A percentile compares a stretch with the other conserved stretches of the same genome.
Evolutionary conservation across 139 green algal genomes (phyloP).

Genomic region (Choricystis sp.): DNA sequence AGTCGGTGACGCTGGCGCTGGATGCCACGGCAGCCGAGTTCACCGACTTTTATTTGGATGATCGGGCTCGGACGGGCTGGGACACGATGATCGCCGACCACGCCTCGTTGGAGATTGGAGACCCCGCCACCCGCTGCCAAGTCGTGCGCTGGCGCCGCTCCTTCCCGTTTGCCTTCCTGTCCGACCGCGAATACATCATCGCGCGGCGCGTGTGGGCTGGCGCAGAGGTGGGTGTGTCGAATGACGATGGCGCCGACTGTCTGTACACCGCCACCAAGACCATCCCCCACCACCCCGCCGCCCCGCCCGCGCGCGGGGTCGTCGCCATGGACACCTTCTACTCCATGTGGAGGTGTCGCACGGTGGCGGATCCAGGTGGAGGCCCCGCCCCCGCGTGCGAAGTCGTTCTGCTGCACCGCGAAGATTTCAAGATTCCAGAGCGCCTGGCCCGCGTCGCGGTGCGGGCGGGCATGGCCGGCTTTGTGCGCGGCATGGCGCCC

Average conservation of each 20-base stretch:
- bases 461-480: slow-evolving; percentile 68
- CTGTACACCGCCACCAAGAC: slow-evolving; percentile 45
- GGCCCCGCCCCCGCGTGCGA: slow-evolving; percentile 41
- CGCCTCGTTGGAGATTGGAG: slow-evolving; percentile 29
- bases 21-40: slow-evolving; percentile 67
- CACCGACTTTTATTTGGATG: slow-evolving; percentile 72
- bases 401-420: slow-evolving; percentile 69
- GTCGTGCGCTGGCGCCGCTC: slow-evolving; percentile 74
- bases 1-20: slow-evolving; percentile 45
- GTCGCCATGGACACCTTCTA: slow-evolving; percentile 32
- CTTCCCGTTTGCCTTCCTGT: slow-evolving; percentile 81
- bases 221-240: slow-evolving; percentile 18
- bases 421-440: slow-evolving; percentile 78
- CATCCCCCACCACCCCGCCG: slow-evolving; percentile 22
- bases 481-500: slow-evolving; percentile 55
- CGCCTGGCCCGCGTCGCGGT: slow-evolving; percentile 52
- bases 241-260: too few species aligned
- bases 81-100: slow-evolving; percentile 60
- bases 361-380: slow-evolving; percentile 46
- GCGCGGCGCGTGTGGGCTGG: slow-evolving; percentile 41
- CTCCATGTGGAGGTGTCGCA: slow-evolving; percentile 41
- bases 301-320: slow-evolving; percentile 4
- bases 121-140: slow-evolving; percentile 28
- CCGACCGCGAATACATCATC: slow-evolving; percentile 70
- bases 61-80: slow-evolving; percentile 52